phyloP scores from a whole-genome alignment of 164 flowering plant species.

The Vitis cinerea region DNA sequence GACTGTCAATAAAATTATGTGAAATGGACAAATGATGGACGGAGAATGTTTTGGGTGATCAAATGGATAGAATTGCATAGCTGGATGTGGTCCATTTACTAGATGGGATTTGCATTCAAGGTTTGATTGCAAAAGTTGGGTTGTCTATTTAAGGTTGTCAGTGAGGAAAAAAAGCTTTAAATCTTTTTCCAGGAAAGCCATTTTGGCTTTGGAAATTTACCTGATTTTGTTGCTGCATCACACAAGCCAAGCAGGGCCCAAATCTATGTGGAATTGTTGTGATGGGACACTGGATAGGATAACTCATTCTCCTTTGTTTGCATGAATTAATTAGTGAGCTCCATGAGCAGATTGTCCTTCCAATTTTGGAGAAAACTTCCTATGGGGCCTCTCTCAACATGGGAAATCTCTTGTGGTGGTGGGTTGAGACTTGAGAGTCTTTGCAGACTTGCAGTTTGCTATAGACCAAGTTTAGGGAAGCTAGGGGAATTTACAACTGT shows the following conservation, averaged over 20 bases:
- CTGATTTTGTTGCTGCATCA: background rate
- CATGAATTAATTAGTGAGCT: background rate
- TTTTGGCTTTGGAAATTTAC: background rate
- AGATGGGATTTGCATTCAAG: background rate
- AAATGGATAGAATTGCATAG: background rate
- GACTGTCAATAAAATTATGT: background rate
- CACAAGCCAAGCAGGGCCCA: constrained; percentile 11
- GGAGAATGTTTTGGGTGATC: constrained; percentile 2
- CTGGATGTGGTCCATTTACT: constrained; percentile 6
- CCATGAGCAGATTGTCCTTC: background rate
- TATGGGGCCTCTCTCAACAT: no score
- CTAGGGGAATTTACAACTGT: background rate
- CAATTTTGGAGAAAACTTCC: background rate
- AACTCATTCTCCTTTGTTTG: constrained; percentile 1
- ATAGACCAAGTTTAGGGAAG: background rate
- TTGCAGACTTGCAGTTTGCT: no score
- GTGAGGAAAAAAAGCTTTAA: background rate
- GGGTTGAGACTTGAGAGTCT: no score
- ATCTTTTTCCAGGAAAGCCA: background rate
- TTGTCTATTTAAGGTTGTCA: constrained; percentile 2
- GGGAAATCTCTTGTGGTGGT: no score
- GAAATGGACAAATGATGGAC: background rate
- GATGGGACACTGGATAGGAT: constrained; percentile 19
- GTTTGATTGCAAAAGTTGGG: background rate
- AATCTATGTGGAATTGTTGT: background rate